Conservation (phyloP, 2,329 filamentous ascomycete genomes). For the Hypoxylon sp. region DNA sequence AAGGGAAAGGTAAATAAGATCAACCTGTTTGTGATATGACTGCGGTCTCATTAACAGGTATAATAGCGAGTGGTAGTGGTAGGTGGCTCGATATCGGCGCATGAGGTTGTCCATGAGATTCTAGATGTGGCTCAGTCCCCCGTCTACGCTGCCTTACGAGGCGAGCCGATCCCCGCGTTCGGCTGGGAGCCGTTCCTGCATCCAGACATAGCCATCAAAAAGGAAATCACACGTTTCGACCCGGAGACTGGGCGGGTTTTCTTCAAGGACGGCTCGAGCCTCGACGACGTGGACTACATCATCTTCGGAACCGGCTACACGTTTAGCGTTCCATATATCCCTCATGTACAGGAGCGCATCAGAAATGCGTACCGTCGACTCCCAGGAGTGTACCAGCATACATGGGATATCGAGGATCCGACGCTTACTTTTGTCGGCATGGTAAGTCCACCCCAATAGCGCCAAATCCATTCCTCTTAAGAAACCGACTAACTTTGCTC, state of each 20-base stretch:
- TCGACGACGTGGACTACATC: constrained; percentile 65
- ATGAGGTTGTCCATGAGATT: constrained; percentile 68
- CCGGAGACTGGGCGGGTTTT: constrained; percentile 56
- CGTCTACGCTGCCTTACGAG: constrained; percentile 62
- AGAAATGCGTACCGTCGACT: constrained; percentile 52
- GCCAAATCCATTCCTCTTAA: background rate
- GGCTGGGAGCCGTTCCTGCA: constrained; percentile 69
- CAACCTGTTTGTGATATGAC: background rate
- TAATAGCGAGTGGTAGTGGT: constrained; percentile 65
- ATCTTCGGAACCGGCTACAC: constrained; percentile 72
- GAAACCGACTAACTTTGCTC: background rate
- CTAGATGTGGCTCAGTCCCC: constrained; percentile 60
- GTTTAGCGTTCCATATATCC: constrained; percentile 68
- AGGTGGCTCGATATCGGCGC: constrained; percentile 68
- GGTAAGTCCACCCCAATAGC: constrained; percentile 44
- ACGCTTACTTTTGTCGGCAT: constrained; percentile 53
- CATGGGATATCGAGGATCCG: constrained; percentile 54
- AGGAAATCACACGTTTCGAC: constrained; percentile 59
- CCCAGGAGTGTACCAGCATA: constrained; percentile 55
- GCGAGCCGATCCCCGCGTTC: constrained; percentile 64
- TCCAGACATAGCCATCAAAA: constrained; percentile 59
- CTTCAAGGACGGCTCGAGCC: constrained; percentile 64
- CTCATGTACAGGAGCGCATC: constrained; percentile 60
- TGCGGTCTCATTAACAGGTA: constrained; percentile 6
- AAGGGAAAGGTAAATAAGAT: constrained; percentile 49